Evolutionary conservation across 2,329 filamentous ascomycete species (phyloP).

Genomic region (Phyllosticta citriasiana): DNA sequence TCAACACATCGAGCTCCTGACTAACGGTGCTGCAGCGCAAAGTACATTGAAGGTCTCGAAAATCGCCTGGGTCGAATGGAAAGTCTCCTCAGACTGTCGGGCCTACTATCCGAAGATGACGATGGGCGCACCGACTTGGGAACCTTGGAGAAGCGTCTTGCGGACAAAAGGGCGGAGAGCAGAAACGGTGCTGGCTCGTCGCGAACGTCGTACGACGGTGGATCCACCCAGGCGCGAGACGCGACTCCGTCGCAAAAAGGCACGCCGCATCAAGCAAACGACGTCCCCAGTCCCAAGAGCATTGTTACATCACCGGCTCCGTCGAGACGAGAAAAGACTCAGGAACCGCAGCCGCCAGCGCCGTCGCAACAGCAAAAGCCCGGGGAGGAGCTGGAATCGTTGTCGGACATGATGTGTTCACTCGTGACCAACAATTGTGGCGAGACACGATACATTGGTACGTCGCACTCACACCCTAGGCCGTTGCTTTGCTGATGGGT

Average conservation of each 20-base stretch:
- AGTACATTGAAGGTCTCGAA: slow-evolving; percentile 95
- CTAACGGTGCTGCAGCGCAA: slow-evolving; percentile 51
- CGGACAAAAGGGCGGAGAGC: slow-evolving; percentile 35
- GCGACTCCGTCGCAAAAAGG: slow-evolving; percentile 28
- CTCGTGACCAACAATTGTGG: slow-evolving; percentile 90
- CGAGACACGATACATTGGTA: slow-evolving; percentile 93
- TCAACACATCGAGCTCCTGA: background rate
- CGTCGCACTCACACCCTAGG: background rate
- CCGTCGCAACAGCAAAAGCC: slow-evolving; percentile 33
- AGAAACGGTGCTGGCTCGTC: slow-evolving; percentile 19
- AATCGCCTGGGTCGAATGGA: slow-evolving; percentile 96
- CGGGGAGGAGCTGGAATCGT: slow-evolving; percentile 59
- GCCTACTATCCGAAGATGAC: slow-evolving; percentile 77
- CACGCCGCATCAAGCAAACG: slow-evolving; percentile 36
- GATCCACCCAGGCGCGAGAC: background rate
- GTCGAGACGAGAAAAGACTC: slow-evolving; percentile 31
- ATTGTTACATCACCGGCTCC: slow-evolving; percentile 41
- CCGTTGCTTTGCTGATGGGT: slow-evolving; percentile 14
- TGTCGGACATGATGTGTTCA: slow-evolving; percentile 99
- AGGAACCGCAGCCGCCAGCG: slow-evolving; percentile 20
- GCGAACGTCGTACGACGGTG: slow-evolving; percentile 7
- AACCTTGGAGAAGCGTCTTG: slow-evolving; percentile 67
- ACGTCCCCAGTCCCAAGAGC: slow-evolving; percentile 40
- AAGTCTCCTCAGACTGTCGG: slow-evolving; percentile 75
- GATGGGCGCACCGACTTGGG: slow-evolving; percentile 78